These are phyloP conservation scores for Setomelanomma holmii DNA, from an alignment of 2,329 filamentous ascomycete species.

Conservation along the genomic window DNA sequence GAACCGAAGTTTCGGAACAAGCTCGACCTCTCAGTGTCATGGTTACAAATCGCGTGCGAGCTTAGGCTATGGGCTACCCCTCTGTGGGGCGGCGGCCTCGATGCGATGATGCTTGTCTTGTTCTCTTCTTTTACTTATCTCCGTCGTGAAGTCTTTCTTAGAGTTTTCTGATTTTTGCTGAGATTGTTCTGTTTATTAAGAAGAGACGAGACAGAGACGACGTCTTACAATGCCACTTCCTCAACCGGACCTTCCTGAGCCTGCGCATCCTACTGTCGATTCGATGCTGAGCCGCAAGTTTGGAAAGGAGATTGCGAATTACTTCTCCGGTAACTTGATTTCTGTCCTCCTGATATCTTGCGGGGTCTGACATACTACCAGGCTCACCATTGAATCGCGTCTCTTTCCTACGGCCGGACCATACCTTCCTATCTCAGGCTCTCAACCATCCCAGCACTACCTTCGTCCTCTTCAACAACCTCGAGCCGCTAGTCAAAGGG, in stretches of 20 bases:
- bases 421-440: conserved; percentile 72
- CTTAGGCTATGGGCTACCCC: conserved; percentile 13
- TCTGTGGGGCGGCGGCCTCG: conserved; percentile 14
- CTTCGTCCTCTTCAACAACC: conserved; percentile 81
- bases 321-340: conserved; percentile 67
- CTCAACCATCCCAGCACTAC: conserved; percentile 69
- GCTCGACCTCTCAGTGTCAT: conserved; percentile 17
- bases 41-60: conserved; percentile 21
- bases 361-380: conserved; percentile 22
- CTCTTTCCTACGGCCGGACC: conserved; percentile 76
- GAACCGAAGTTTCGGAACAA: conserved; percentile 30
- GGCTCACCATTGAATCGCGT: conserved; percentile 80
- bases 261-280: conserved; percentile 65
- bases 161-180: too few relatives aligned
- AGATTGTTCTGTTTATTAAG: too few relatives aligned
- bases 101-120: conserved; percentile 12
- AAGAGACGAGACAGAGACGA: background rate
- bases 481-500: conserved; percentile 74
- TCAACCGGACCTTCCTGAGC: conserved; percentile 61
- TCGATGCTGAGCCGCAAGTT: conserved; percentile 79
- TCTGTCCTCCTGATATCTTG: background rate
- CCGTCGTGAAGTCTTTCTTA: too few relatives aligned
- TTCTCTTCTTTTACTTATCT: background rate
- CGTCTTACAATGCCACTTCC: conserved; percentile 40
- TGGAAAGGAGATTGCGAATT: conserved; percentile 81